Conservation (phyloP, 169 alveolate genomes). For the Eimeria acervulina region DNA sequence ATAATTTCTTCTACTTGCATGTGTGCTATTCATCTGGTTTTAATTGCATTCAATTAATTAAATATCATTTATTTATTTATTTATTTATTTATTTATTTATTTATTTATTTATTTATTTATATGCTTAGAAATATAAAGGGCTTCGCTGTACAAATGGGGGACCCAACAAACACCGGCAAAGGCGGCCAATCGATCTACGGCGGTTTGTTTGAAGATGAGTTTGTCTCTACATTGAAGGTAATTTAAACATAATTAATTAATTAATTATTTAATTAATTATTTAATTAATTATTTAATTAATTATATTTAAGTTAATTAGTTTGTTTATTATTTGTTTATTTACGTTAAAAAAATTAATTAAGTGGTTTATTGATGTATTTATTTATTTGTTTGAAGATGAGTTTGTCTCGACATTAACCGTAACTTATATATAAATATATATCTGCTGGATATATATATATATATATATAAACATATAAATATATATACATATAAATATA, state of each 20-base stretch:
- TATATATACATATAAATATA: no score
- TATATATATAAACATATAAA: no score
- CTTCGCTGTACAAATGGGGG: conserved; percentile 99
- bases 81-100: background rate
- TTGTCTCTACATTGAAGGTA: conserved; percentile 96
- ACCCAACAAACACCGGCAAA: conserved; percentile 98
- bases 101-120: background rate
- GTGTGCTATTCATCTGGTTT: no score
- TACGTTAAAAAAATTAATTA: no score
- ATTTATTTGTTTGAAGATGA: conserved; percentile 95
- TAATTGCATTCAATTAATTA: background rate
- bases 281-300: background rate
- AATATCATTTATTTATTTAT: no score
- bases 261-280: background rate
- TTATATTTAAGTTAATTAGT: background rate
- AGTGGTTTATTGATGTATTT: no score
- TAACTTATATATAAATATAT: background rate
- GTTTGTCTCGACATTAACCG: conserved; percentile 95
- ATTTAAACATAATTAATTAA: background rate
- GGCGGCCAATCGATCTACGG: conserved; percentile 99
- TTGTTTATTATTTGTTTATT: conserved; percentile 22
- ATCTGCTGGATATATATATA: background rate
- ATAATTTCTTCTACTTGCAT: no score
- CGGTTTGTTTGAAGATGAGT: conserved; percentile 97
- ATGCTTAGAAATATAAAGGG: conserved; percentile 95